Evolutionary conservation across 2,329 filamentous ascomycete genomes (phyloP).

Genomic region (Phaeoacremonium minimum): DNA sequence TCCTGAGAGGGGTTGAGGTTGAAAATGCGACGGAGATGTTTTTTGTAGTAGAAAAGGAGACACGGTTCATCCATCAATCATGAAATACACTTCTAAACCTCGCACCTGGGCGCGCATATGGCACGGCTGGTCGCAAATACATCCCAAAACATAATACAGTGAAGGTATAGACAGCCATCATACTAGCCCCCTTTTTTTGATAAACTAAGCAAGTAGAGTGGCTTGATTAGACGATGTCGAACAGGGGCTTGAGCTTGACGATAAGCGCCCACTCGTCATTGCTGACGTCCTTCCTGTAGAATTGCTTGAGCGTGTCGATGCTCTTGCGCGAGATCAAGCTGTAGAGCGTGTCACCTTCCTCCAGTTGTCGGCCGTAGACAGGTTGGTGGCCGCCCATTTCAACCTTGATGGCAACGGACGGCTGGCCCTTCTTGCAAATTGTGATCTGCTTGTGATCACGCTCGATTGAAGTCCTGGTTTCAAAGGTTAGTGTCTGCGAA

Average conservation of each 20-base stretch:
- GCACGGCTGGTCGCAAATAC: no score
- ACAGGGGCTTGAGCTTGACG: constrained; percentile 90
- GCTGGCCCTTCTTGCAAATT: constrained; percentile 91
- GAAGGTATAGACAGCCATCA: no score
- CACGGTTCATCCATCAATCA: no score
- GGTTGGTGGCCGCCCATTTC: constrained; percentile 91
- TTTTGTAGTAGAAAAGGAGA: no score
- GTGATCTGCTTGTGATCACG: constrained; percentile 94
- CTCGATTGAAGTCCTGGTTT: constrained; percentile 81
- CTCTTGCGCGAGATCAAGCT: constrained; percentile 80
- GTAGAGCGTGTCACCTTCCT: constrained; percentile 86
- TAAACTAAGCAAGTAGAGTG: no score
- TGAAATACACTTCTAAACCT: no score
- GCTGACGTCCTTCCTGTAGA: constrained; percentile 80
- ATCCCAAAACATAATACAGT: no score
- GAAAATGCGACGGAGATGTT: no score
- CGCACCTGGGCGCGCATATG: no score
- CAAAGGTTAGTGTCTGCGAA: no score
- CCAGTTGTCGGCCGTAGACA: constrained; percentile 88
- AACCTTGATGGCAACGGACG: constrained; percentile 97
- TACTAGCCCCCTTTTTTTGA: no score
- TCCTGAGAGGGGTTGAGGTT: no score
- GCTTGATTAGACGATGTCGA: constrained; percentile 70
- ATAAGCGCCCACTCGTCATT: constrained; percentile 95
- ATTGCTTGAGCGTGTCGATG: constrained; percentile 95